Evolutionary conservation across 2,329 filamentous ascomycete species (phyloP).

Genomic region (Ophiostoma novo-ulmi): DNA sequence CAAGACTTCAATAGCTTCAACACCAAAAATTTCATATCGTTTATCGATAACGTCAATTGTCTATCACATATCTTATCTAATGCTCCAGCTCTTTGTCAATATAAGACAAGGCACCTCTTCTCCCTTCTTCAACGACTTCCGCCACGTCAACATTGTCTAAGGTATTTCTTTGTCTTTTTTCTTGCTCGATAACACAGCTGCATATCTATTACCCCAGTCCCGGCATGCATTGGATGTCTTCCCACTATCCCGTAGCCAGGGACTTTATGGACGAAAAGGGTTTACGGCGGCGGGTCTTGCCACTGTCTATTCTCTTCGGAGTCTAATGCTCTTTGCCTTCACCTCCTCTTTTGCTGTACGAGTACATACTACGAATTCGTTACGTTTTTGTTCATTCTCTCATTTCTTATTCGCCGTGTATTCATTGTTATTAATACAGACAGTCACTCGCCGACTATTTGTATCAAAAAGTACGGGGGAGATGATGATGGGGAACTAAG

Average conservation of each 20-base stretch:
- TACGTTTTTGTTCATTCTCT: slow-evolving; percentile 1
- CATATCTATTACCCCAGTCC: neutral
- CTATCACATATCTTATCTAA: neutral
- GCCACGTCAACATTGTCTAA: neutral
- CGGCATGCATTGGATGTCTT: neutral
- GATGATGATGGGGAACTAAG: neutral
- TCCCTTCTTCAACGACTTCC: neutral
- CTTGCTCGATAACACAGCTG: neutral
- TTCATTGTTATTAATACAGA: neutral
- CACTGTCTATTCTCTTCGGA: neutral
- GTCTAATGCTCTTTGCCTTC: neutral
- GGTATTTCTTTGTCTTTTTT: neutral
- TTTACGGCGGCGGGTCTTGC: slow-evolving; percentile 21
- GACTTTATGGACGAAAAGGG: slow-evolving; percentile 26
- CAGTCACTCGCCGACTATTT: neutral
- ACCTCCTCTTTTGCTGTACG: neutral
- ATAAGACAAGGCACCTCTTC: neutral
- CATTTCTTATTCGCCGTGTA: neutral
- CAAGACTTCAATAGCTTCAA: neutral
- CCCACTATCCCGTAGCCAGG: neutral
- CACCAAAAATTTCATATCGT: neutral
- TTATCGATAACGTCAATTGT: neutral
- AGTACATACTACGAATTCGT: neutral
- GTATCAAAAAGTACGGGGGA: neutral
- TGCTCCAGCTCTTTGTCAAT: neutral